These are phyloP conservation scores for Trichoderma arundinaceum DNA, from an alignment of 2,329 filamentous ascomycete genomes.

Conservation along the genomic window DNA sequence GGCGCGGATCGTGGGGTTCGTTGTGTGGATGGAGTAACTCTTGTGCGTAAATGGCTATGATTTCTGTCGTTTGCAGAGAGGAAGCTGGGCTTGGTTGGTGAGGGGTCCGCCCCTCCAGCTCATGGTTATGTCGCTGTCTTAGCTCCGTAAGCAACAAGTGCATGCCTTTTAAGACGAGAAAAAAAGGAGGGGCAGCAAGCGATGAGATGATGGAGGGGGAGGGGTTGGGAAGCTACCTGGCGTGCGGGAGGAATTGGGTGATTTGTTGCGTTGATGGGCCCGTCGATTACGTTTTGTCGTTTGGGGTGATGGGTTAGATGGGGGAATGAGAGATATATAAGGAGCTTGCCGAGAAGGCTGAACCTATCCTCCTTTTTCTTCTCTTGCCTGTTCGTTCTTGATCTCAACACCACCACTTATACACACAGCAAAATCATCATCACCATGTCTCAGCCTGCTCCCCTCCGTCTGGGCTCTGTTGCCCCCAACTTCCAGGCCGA, in stretches of 20 bases:
- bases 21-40: neutral
- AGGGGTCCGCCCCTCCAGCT: neutral
- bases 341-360: neutral
- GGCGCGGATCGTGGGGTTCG: conserved; percentile 31
- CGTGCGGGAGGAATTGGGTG: neutral
- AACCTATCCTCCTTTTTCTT: neutral
- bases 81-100: neutral
- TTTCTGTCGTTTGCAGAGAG: neutral
- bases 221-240: conserved; percentile 16
- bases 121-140: neutral
- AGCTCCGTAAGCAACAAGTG: conserved; percentile 19
- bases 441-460: conserved; percentile 44
- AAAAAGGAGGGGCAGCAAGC: conserved; percentile 16
- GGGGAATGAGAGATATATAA: conserved; percentile 25
- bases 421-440: conserved; percentile 28
- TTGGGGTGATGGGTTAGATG: neutral
- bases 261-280: conserved; percentile 31
- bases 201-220: conserved; percentile 28
- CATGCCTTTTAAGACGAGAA: neutral
- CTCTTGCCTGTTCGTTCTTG: neutral
- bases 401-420: conserved; percentile 6
- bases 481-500: conserved; percentile 86
- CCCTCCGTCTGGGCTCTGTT: conserved; percentile 66
- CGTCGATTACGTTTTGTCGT: conserved; percentile 29
- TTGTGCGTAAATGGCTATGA: neutral